A percentile compares a stretch with the other conserved stretches of the same genome.
These are phyloP conservation scores for Prorocentrum cordatum DNA, from an alignment of 169 alveolate genomes.

Conservation along the genomic window DNA sequence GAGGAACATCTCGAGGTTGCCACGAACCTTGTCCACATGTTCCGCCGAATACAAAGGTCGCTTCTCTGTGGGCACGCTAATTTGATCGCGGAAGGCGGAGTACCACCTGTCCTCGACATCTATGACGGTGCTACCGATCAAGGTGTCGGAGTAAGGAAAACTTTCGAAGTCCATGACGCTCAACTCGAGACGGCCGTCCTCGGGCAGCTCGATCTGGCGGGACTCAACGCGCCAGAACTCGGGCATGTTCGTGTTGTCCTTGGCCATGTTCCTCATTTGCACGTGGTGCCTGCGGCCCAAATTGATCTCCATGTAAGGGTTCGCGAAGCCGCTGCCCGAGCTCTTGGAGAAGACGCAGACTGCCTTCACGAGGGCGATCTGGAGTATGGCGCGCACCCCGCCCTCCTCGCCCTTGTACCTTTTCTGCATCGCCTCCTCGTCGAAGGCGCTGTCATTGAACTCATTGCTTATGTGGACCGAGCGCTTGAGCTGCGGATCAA, in stretches of 20 bases:
- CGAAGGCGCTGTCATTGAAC: not conserved
- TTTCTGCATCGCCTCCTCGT: not conserved
- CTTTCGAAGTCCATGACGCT: too few species aligned
- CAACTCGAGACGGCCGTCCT: too few species aligned
- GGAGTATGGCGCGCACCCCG: not conserved
- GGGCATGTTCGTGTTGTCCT: too few species aligned
- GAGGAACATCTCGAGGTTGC: conserved; percentile 81
- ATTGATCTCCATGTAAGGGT: not conserved
- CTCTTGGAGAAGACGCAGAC: not conserved
- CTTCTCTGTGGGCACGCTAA: conserved; percentile 82
- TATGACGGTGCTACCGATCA: conserved; percentile 82
- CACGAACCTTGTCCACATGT: conserved; percentile 72
- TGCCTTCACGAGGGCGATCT: not conserved
- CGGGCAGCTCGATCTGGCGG: too few species aligned
- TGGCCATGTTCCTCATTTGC: not conserved
- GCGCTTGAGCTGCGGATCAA: not conserved
- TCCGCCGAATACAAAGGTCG: conserved; percentile 75
- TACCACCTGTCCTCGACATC: conserved; percentile 80
- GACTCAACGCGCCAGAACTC: too few species aligned
- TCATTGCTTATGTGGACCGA: not conserved
- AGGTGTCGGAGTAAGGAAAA: too few species aligned
- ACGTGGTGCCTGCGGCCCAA: not conserved
- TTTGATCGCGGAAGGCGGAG: conserved; percentile 77
- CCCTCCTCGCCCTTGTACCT: not conserved
- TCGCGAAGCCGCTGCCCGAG: not conserved